Conservation (phyloP, 257 asterid genomes). For the Nicotiana obtusifolia region DNA sequence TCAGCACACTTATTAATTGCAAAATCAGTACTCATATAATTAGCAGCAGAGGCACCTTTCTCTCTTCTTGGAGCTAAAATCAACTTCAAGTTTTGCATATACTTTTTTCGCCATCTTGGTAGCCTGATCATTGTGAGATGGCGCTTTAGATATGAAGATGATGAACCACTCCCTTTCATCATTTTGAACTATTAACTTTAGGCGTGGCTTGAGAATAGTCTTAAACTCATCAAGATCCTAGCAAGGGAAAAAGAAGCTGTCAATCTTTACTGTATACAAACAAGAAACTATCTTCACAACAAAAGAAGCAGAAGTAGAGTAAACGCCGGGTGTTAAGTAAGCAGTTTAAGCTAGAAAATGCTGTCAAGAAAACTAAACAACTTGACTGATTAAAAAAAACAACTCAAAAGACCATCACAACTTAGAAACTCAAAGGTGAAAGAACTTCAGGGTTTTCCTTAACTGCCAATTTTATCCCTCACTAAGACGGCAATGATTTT, state of each 20-base stretch:
- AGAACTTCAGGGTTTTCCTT: neutral
- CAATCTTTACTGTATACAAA: slow-evolving; percentile 3
- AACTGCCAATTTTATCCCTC: neutral
- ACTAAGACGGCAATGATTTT: neutral
- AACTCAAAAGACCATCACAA: neutral
- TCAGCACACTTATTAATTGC: neutral
- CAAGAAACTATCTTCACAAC: slow-evolving; percentile 6
- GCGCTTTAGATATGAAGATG: slow-evolving; percentile 89
- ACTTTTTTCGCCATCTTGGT: slow-evolving; percentile 97
- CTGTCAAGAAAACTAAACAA: neutral
- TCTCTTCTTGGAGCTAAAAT: slow-evolving; percentile 94
- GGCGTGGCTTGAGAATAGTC: slow-evolving; percentile 96
- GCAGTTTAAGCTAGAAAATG: neutral
- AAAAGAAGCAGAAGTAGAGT: neutral
- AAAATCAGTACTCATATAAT: neutral
- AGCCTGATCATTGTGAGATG: slow-evolving; percentile 90
- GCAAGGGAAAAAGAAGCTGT: slow-evolving; percentile 13
- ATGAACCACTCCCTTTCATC: slow-evolving; percentile 99
- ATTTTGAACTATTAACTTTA: slow-evolving; percentile 91
- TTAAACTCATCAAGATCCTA: slow-evolving; percentile 99
- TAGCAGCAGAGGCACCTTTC: slow-evolving; percentile 55
- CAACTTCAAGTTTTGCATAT: slow-evolving; percentile 89
- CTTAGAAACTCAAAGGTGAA: neutral
- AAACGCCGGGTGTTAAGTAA: neutral
- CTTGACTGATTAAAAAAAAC: neutral